phyloP scores from a whole-genome alignment of 805 yeast genomes.

The Schwanniomyces polymorphus region DNA sequence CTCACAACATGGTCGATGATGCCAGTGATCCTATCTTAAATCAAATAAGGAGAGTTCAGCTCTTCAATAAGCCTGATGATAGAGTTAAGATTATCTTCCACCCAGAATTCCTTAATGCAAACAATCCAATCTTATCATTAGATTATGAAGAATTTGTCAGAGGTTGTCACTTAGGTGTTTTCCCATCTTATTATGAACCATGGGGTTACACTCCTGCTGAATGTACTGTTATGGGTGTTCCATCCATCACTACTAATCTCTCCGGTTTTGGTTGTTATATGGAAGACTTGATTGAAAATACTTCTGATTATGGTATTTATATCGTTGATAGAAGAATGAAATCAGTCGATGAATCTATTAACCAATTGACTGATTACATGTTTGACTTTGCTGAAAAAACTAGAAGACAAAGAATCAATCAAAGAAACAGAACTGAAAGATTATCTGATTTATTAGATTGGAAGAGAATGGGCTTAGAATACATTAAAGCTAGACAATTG shows the following conservation, averaged over 20 bases:
- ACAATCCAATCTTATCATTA: constrained; percentile 87
- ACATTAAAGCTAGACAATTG: constrained; percentile 89
- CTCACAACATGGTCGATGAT: constrained; percentile 96
- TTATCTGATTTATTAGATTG: constrained; percentile 91
- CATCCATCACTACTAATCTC: constrained; percentile 91
- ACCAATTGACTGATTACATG: constrained; percentile 88
- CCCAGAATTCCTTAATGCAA: constrained; percentile 93
- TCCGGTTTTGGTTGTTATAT: constrained; percentile 98
- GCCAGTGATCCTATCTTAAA: constrained; percentile 85
- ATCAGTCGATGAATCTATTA: constrained; percentile 88
- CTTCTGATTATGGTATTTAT: constrained; percentile 94
- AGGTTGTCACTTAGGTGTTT: constrained; percentile 97
- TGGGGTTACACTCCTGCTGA: constrained; percentile 99
- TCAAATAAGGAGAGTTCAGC: constrained; percentile 87
- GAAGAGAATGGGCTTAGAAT: constrained; percentile 98
- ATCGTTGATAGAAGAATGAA: constrained; percentile 93
- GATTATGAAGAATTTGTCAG: constrained; percentile 98
- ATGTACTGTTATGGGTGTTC: constrained; percentile 99
- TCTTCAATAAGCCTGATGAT: constrained; percentile 87
- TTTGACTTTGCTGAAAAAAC: constrained; percentile 84
- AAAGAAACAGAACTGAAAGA: constrained; percentile 95
- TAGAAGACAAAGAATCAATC: constrained; percentile 95
- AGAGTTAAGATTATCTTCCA: constrained; percentile 95
- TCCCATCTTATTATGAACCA: constrained; percentile 98
- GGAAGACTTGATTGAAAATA: constrained; percentile 95